A percentile compares a stretch with the other conserved stretches of the same genome.
These are phyloP conservation scores for Cyclotella baltica DNA, from an alignment of 108 stramenopile genomes.

Conservation along the genomic window DNA sequence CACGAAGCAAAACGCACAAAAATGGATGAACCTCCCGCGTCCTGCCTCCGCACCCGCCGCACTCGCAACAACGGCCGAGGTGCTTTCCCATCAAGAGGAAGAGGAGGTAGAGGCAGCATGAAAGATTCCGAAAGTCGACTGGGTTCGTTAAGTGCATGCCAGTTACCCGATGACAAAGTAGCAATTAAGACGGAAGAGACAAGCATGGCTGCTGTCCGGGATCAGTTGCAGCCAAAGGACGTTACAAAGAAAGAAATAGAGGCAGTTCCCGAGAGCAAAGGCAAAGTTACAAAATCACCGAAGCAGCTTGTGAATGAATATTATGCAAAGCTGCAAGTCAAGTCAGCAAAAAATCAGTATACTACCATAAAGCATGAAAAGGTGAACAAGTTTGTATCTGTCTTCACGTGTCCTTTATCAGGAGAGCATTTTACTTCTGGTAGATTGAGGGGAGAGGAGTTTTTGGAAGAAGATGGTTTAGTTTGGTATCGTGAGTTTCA, in stretches of 20 bases:
- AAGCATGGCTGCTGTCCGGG: neutral
- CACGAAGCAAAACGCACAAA: too few species aligned
- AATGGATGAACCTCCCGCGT: too few species aligned
- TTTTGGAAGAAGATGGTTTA: neutral
- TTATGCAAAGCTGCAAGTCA: neutral
- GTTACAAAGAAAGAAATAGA: neutral
- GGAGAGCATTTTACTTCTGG: conserved; percentile 45
- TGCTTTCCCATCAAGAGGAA: too few species aligned
- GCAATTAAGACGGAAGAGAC: neutral
- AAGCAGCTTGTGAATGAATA: neutral
- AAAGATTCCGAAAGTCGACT: neutral
- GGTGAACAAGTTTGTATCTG: conserved; percentile 32
- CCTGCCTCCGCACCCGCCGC: too few species aligned
- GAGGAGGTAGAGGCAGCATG: neutral
- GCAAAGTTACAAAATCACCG: neutral
- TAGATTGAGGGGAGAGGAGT: neutral
- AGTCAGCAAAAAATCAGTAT: conserved; percentile 33
- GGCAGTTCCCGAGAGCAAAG: neutral
- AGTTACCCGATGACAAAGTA: neutral
- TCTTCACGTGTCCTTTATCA: conserved; percentile 43
- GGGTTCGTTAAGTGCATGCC: neutral
- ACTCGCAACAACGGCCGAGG: too few species aligned
- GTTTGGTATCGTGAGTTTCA: conserved; percentile 27
- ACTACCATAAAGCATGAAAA: conserved; percentile 16
- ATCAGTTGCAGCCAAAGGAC: neutral